Evolutionary conservation across 805 yeast genomes (phyloP).

Genomic region (Metschnikowia lunata): DNA sequence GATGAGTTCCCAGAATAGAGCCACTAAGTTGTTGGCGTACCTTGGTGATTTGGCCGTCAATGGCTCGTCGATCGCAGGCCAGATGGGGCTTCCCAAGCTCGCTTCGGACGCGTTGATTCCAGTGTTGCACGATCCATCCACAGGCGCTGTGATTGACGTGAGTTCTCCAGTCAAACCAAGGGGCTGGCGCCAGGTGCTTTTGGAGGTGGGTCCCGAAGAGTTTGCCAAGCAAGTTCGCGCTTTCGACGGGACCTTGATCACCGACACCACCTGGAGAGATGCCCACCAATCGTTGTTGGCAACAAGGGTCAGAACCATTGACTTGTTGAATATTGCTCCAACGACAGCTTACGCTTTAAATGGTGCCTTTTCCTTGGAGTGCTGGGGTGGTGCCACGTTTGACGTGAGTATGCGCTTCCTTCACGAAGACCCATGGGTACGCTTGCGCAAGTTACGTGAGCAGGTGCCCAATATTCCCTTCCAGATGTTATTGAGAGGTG

Average conservation of each 20-base stretch:
- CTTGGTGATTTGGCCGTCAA: constrained; percentile 92
- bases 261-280: constrained; percentile 99
- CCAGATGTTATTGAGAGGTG: constrained; percentile 99
- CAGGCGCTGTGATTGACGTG: constrained; percentile 61
- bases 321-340: constrained; percentile 86
- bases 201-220: constrained; percentile 81
- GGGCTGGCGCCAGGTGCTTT: constrained; percentile 90
- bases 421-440: constrained; percentile 98
- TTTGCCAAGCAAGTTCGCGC: constrained; percentile 86
- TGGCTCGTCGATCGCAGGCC: constrained; percentile 95
- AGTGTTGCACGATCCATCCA: constrained; percentile 51
- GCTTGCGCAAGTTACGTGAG: constrained; percentile 81
- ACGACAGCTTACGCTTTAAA: constrained; percentile 86
- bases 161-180: constrained; percentile 49
- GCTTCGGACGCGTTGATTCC: constrained; percentile 74
- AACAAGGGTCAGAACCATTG: constrained; percentile 94
- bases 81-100: constrained; percentile 86
- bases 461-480: constrained; percentile 97
- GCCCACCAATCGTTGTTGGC: constrained; percentile 98
- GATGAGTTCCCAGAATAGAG: constrained; percentile 94
- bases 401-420: constrained; percentile 98
- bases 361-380: constrained; percentile 92
- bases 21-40: constrained; percentile 86
- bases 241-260: constrained; percentile 81
- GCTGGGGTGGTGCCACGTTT: constrained; percentile 99